phyloP scores from a whole-genome alignment of 2,329 filamentous ascomycete genomes.

The Mycogone perniciosa region DNA sequence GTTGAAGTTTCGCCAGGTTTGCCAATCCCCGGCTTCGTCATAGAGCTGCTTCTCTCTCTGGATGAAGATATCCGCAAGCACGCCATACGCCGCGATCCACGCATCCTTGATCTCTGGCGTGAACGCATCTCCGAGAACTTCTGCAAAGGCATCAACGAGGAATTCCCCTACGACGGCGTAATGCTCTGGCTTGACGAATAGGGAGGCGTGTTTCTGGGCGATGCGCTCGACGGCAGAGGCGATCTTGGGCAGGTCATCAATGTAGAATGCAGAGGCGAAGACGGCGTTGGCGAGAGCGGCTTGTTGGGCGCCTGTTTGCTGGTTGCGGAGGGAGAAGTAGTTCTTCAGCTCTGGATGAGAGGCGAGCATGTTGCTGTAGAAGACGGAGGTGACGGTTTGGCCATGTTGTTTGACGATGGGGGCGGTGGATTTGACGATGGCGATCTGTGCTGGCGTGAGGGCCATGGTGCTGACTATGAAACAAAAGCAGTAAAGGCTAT shows the following conservation, averaged over 20 bases:
- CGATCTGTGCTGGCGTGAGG: conserved; percentile 57
- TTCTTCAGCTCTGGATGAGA: conserved; percentile 60
- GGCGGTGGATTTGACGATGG: conserved; percentile 69
- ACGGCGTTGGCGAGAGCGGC: conserved; percentile 61
- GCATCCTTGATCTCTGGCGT: conserved; percentile 61
- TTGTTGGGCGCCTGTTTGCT: conserved; percentile 61
- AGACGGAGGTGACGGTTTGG: conserved; percentile 58
- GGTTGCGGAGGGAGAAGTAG: conserved; percentile 65
- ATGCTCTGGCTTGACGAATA: conserved; percentile 61
- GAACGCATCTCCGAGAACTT: conserved; percentile 60
- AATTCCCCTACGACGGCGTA: conserved; percentile 65
- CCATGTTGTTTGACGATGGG: conserved; percentile 66
- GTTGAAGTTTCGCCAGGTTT: conserved; percentile 44
- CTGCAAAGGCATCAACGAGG: conserved; percentile 60
- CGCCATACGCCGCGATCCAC: conserved; percentile 65
- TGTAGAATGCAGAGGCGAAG: conserved; percentile 64
- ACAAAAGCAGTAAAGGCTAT: too few species aligned
- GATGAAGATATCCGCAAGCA: conserved; percentile 67
- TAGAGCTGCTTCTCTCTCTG: conserved; percentile 56
- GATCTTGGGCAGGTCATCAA: conserved; percentile 61
- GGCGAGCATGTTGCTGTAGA: conserved; percentile 63
- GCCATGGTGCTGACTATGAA: conserved; percentile 28
- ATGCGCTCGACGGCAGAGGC: conserved; percentile 56
- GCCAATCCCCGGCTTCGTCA: conserved; percentile 38
- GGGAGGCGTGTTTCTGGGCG: conserved; percentile 66